Evolutionary conservation across 106 monocot genomes (phyloP).

Genomic region (Triglochin maritima): DNA sequence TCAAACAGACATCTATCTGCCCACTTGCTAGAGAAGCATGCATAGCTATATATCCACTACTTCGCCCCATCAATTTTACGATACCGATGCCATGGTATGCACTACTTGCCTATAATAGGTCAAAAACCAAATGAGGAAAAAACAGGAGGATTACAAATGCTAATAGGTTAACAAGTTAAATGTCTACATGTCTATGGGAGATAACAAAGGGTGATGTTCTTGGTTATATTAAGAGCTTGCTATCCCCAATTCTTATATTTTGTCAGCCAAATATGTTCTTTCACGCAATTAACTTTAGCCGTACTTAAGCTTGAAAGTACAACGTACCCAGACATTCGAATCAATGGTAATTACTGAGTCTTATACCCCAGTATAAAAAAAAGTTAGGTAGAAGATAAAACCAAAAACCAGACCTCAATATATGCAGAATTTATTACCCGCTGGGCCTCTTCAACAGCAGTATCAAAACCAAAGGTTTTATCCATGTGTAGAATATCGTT

Average conservation of each 20-base stretch:
- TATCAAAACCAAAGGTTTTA: conserved; percentile 84
- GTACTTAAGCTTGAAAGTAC: too few species aligned
- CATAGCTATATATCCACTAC: conserved; percentile 93
- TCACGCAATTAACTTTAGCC: too few species aligned
- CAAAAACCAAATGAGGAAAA: background rate
- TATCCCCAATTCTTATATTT: too few species aligned
- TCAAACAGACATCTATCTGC: conserved; percentile 82
- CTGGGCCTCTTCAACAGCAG: conserved; percentile 91
- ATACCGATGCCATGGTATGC: conserved; percentile 88
- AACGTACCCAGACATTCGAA: too few species aligned
- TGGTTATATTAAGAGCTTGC: too few species aligned
- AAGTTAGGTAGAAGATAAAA: background rate
- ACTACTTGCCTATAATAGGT: conserved; percentile 47
- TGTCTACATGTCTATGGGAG: too few species aligned
- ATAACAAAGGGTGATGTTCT: too few species aligned
- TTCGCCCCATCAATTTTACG: conserved; percentile 91
- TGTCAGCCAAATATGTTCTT: too few species aligned
- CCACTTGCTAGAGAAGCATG: conserved; percentile 93
- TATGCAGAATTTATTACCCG: conserved; percentile 90
- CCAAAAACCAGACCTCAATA: conserved; percentile 48
- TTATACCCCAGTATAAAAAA: too few species aligned
- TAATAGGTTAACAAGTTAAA: too few species aligned
- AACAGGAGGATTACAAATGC: too few species aligned
- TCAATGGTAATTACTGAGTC: too few species aligned
- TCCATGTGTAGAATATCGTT: conserved; percentile 89